phyloP scores from a whole-genome alignment of 1,284 basidiomycete species.

The Irpex lacteus region DNA sequence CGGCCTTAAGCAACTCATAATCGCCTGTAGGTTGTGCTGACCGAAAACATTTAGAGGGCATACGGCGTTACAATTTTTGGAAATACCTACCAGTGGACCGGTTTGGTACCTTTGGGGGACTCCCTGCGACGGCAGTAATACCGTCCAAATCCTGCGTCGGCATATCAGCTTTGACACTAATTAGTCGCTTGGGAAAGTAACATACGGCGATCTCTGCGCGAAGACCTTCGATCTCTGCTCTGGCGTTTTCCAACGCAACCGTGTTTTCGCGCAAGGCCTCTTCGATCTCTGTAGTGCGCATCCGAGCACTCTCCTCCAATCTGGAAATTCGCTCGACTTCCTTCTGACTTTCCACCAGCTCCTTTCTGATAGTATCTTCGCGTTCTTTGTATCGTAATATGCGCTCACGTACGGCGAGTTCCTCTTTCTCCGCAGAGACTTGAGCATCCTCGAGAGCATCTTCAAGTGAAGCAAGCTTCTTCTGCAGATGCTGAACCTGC shows the following conservation, averaged over 20 bases:
- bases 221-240: conserved; percentile 86
- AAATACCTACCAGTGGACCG: conserved; percentile 39
- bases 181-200: conserved; percentile 15
- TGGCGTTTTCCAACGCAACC: conserved; percentile 86
- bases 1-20: conserved; percentile 14
- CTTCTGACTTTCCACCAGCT: conserved; percentile 59
- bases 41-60: background rate
- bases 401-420: conserved; percentile 60
- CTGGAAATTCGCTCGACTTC: conserved; percentile 64
- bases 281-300: conserved; percentile 78
- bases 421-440: conserved; percentile 71
- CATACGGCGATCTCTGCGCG: conserved; percentile 76
- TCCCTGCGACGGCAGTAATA: conserved; percentile 27
- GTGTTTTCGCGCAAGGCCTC: conserved; percentile 87
- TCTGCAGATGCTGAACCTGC: conserved; percentile 83
- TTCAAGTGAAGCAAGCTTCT: conserved; percentile 74
- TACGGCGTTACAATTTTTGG: background rate
- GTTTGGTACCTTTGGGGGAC: conserved; percentile 36
- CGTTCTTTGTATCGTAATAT: conserved; percentile 74
- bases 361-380: conserved; percentile 69
- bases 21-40: conserved; percentile 4
- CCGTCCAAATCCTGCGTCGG: conserved; percentile 38
- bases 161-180: background rate
- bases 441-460: conserved; percentile 84
- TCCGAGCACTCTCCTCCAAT: conserved; percentile 60